Evolutionary conservation across 116 monocot genomes (phyloP).

Genomic region (Dioscorea cayenensis): DNA sequence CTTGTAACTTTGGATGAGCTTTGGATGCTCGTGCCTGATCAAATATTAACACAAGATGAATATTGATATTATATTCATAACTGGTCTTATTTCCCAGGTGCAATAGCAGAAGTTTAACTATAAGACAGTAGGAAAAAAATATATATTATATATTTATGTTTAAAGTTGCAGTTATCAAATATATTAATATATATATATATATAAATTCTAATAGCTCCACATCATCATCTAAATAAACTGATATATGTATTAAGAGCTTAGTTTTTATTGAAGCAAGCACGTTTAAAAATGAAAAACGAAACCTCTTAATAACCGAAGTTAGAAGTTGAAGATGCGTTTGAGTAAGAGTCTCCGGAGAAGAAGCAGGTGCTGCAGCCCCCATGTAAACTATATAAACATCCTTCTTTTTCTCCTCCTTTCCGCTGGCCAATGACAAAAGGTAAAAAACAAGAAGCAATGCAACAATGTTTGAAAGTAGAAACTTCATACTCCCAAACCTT

Average conservation of each 20-base stretch:
- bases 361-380: conserved; percentile 41
- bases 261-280: no score
- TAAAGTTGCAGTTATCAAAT: no score
- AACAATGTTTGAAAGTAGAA: neutral
- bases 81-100: no score
- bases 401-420: conserved; percentile 21
- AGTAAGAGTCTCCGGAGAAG: conserved; percentile 18
- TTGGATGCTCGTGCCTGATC: conserved; percentile 23
- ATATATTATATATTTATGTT: no score
- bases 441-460: conserved; percentile 11
- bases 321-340: conserved; percentile 45
- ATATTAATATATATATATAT: no score
- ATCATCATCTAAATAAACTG: no score
- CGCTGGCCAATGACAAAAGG: neutral
- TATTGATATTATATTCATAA: no score
- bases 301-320: conserved; percentile 46
- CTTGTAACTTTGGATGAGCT: conserved; percentile 40
- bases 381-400: conserved; percentile 57
- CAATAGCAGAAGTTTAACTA: no score
- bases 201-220: no score
- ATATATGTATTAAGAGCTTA: no score
- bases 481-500: neutral
- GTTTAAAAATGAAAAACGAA: neutral
- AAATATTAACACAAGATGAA: neutral
- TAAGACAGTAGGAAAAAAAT: no score